Base-by-base conservation (phyloP, 176 grass and related monocot species). In the Cenchrus americanus region DNA sequence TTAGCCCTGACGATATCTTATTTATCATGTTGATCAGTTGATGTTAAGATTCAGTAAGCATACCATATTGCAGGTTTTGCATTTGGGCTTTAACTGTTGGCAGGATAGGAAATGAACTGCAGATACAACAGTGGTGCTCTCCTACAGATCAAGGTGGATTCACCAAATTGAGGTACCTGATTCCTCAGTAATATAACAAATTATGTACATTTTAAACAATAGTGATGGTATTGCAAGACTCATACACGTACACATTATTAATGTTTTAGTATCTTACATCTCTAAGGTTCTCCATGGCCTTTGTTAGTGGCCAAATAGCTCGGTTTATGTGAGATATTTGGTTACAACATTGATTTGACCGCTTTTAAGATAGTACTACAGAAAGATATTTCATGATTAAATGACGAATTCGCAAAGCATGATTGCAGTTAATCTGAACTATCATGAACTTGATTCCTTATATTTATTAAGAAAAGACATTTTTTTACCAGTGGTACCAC, bases 31-130 rank as follows among this genome's bases (percentile, higher is more conserved):
- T 32, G 27, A 30, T 30, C 27, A 30, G 27, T 30, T 30, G 69
- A 24, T 87, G 27, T 24, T 90, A 22, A 57, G 51, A 48, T 73
- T 14, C 43, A 71, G 57, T 82, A 40, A 57, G 53, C 47, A 46
- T 66, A 65, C 76, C 37, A 42, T 37, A 55, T 11, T 69, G 5
- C 43, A 76, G 14, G 21, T 80, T 69, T 62, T 75, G 67, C 47
- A 41, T 60, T 19, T 48, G 60, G n/a, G 30, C 9, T 80, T 8
- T 79, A 63, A 5, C 43, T 80, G 7, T 69, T 80, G 62, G 17
- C 84, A 87, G 62, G 73, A 44, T 75, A 83, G 68, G 79, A 37
- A 48, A 54, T 83, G 75, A 67, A 47, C 14, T 62, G 19, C 18
- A 55, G 63, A 74, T 54, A 54, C 53, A 79, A 66, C 50, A 37